These are phyloP conservation scores for Suhomyces kilbournensis DNA, from an alignment of 805 yeast species.

Conservation along the genomic window DNA sequence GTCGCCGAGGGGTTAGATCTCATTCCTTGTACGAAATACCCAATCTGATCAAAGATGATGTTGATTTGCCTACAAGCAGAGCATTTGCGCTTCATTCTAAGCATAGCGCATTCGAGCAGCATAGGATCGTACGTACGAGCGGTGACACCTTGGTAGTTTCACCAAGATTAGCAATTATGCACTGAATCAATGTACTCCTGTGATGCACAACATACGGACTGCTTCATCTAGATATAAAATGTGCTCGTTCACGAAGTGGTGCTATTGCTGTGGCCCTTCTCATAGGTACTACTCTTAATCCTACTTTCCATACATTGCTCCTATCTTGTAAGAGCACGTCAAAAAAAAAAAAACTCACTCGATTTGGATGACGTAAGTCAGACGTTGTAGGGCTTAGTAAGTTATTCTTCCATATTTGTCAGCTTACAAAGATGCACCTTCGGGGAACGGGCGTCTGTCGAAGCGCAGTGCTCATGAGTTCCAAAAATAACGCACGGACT, in stretches of 20 bases:
- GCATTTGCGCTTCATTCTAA: background rate
- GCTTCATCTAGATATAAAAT: background rate
- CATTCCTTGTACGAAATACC: background rate
- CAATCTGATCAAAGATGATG: background rate
- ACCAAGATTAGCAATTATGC: background rate
- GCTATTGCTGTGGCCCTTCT: background rate
- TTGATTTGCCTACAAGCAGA: background rate
- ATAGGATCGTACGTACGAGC: background rate
- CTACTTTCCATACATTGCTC: background rate
- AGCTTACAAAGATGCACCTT: background rate
- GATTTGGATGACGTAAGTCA: background rate
- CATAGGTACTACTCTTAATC: background rate
- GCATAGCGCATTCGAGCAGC: background rate
- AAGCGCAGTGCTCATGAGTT: background rate
- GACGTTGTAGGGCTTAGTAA: background rate
- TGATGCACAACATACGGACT: background rate
- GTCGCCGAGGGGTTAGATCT: background rate
- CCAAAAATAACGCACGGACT: background rate
- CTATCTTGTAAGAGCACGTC: background rate
- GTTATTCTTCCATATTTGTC: background rate
- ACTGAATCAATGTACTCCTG: background rate
- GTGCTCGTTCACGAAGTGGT: background rate
- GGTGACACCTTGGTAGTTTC: background rate
- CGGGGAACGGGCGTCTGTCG: background rate
- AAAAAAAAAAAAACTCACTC: background rate